Evolutionary conservation across 495 filamentous ascomycete genomes (phyloP).

Genomic region (Pyronema domesticum): DNA sequence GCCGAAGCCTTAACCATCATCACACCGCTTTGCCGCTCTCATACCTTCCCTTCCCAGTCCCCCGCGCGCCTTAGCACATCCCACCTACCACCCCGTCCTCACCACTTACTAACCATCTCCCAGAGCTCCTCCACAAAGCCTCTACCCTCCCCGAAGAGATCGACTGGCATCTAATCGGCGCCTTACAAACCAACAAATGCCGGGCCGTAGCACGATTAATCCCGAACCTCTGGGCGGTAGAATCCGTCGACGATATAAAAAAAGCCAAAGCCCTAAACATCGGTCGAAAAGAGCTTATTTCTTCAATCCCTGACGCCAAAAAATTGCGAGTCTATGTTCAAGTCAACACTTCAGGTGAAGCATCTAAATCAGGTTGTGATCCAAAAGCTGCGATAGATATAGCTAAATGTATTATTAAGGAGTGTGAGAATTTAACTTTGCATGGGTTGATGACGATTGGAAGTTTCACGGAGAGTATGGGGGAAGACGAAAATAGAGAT

Average conservation of each 20-base stretch:
- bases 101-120: background rate
- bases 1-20: too few species aligned
- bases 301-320: slow-evolving; percentile 22
- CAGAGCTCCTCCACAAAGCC: slow-evolving; percentile 72
- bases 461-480: slow-evolving; percentile 65
- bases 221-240: slow-evolving; percentile 81
- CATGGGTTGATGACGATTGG: slow-evolving; percentile 94
- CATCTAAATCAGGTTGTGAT: slow-evolving; percentile 60
- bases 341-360: slow-evolving; percentile 81
- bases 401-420: slow-evolving; percentile 44
- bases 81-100: background rate
- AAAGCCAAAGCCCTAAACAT: slow-evolving; percentile 65
- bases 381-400: slow-evolving; percentile 46
- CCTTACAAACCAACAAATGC: slow-evolving; percentile 64
- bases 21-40: too few species aligned
- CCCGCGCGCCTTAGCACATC: background rate
- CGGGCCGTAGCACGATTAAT: slow-evolving; percentile 63
- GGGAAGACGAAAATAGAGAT: slow-evolving; percentile 78
- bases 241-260: slow-evolving; percentile 70
- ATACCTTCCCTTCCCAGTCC: background rate
- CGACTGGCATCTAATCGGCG: slow-evolving; percentile 92
- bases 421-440: slow-evolving; percentile 55
- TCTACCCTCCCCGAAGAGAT: slow-evolving; percentile 56
- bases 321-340: slow-evolving; percentile 56
- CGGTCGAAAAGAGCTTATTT: slow-evolving; percentile 36